Conservation (phyloP, 179 eudicot species). For the Sideroxylon spinosum region DNA sequence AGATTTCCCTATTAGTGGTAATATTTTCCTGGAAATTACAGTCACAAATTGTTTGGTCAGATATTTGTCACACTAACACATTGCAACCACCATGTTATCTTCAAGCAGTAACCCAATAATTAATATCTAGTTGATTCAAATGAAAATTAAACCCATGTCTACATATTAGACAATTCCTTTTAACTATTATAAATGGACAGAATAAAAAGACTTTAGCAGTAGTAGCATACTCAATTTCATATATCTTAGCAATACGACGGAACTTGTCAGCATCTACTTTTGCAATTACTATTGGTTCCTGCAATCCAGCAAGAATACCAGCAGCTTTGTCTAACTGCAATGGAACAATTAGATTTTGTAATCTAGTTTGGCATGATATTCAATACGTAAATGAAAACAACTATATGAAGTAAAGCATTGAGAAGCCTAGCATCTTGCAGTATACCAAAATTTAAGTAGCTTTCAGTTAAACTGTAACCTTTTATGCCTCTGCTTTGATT, state of each 20-base stretch:
- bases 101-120: background rate
- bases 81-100: no score
- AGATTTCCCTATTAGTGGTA: no score
- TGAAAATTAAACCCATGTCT: background rate
- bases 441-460: background rate
- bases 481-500: background rate
- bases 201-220: slow-evolving; percentile 9
- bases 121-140: background rate
- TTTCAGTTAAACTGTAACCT: background rate
- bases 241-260: slow-evolving; percentile 60
- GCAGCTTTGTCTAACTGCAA: slow-evolving; percentile 93
- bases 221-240: slow-evolving; percentile 73
- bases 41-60: background rate
- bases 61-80: background rate
- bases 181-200: background rate
- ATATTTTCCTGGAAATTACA: background rate
- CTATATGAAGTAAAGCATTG: slow-evolving; percentile 5
- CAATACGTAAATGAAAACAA: background rate
- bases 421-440: background rate
- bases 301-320: slow-evolving; percentile 64
- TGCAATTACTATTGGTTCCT: slow-evolving; percentile 77
- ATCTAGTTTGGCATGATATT: background rate
- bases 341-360: slow-evolving; percentile 17
- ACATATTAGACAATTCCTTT: background rate
- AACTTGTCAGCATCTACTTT: slow-evolving; percentile 87